These are phyloP conservation scores for Pythium vanterpoolii DNA, from an alignment of 352 stramenopile genomes.

Conservation along the genomic window DNA sequence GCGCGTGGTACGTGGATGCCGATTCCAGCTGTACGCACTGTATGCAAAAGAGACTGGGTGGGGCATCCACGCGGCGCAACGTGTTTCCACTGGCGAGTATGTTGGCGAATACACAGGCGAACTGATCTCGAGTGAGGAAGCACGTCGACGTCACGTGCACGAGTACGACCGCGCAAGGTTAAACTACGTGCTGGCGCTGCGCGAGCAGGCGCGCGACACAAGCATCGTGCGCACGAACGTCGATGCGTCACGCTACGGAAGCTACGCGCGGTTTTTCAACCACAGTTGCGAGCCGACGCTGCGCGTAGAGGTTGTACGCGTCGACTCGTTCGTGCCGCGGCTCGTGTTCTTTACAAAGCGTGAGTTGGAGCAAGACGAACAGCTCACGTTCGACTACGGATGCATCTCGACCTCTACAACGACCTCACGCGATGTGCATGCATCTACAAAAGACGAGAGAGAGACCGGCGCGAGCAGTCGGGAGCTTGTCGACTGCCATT, in stretches of 20 bases:
- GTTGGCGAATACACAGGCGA: constrained; percentile 65
- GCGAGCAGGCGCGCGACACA: constrained; percentile 24
- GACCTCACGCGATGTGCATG: not conserved
- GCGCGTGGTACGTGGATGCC: constrained; percentile 27
- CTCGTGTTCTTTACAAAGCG: constrained; percentile 50
- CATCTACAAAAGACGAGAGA: not conserved
- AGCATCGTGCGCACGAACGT: constrained; percentile 55
- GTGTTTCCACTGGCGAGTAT: constrained; percentile 33
- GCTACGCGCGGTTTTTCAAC: constrained; percentile 71
- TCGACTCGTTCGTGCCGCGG: constrained; percentile 55
- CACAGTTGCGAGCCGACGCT: constrained; percentile 59
- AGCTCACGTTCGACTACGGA: constrained; percentile 70
- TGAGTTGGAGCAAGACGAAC: constrained; percentile 29
- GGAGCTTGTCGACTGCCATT: constrained; percentile 25
- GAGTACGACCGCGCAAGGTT: constrained; percentile 23
- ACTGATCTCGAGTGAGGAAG: constrained; percentile 45
- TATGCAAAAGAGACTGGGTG: constrained; percentile 39
- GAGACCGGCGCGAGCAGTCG: not conserved
- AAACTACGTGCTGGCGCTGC: constrained; percentile 61
- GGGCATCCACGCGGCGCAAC: constrained; percentile 33
- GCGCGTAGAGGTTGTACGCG: constrained; percentile 44
- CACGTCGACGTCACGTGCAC: constrained; percentile 33
- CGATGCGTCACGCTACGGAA: constrained; percentile 42
- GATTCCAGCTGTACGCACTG: constrained; percentile 30
- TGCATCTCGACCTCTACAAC: not conserved